Percentiles rank a stretch among this genome's conserved stretches.
Evolutionary conservation across 768 basidiomycete species (phyloP).

Genomic region (Auriscalpium orientale): DNA sequence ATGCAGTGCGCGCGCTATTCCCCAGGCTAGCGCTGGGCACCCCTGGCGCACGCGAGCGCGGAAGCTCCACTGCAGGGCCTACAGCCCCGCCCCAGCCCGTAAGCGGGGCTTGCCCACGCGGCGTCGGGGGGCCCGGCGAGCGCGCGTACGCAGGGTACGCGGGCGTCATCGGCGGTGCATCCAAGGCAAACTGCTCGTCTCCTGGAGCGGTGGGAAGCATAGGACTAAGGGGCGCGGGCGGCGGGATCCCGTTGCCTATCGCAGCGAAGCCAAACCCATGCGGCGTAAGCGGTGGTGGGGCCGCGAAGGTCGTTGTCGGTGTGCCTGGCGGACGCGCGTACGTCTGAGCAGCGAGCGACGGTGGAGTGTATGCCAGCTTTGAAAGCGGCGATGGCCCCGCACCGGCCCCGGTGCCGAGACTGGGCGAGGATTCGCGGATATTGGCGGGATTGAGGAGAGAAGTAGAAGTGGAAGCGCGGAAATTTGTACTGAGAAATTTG

Average conservation of each 20-base stretch:
- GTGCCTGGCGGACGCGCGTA: neutral
- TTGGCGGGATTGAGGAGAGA: conserved; percentile 24
- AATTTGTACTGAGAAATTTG: conserved; percentile 17
- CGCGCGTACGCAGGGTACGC: conserved; percentile 63
- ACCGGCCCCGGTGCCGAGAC: neutral
- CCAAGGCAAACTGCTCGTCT: conserved; percentile 9
- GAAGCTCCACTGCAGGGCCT: conserved; percentile 58
- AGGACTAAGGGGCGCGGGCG: conserved; percentile 9
- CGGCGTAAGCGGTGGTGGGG: conserved; percentile 1
- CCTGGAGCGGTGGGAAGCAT: conserved; percentile 11
- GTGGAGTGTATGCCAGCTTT: conserved; percentile 7
- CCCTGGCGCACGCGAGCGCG: conserved; percentile 43
- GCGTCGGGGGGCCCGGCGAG: conserved; percentile 38
- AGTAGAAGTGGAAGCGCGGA: conserved; percentile 23
- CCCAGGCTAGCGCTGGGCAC: conserved; percentile 30
- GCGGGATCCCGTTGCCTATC: conserved; percentile 9
- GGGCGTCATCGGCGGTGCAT: conserved; percentile 44
- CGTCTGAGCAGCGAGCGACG: conserved; percentile 2
- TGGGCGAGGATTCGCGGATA: conserved; percentile 9
- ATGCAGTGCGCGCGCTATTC: conserved; percentile 29
- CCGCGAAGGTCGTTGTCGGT: conserved; percentile 12
- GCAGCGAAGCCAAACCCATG: neutral
- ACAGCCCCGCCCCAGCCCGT: conserved; percentile 39
- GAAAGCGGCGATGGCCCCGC: conserved; percentile 7
- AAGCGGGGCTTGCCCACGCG: conserved; percentile 50